These are phyloP conservation scores for Gossypium davidsonii DNA, from an alignment of 441 rosid genomes.

Conservation along the genomic window DNA sequence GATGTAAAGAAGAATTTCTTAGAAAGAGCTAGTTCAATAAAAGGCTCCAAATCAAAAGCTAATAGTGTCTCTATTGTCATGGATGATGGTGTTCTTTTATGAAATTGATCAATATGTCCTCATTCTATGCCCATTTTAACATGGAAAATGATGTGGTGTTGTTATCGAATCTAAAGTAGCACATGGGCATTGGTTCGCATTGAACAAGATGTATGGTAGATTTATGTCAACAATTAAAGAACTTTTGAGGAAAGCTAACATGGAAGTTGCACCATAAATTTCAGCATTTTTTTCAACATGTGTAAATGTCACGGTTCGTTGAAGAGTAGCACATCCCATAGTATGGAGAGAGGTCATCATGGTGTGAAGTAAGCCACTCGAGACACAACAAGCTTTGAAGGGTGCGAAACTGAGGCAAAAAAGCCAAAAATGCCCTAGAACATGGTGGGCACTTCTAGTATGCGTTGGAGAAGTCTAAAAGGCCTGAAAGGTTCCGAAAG, in stretches of 20 bases:
- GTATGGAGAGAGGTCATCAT: too few species aligned
- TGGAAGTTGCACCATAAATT: background rate
- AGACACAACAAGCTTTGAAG: too few species aligned
- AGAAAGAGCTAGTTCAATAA: background rate
- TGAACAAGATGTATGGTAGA: background rate
- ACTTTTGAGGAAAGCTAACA: background rate
- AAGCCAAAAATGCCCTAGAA: too few species aligned
- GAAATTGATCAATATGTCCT: background rate
- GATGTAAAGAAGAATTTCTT: background rate
- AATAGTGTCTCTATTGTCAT: background rate
- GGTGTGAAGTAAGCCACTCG: too few species aligned
- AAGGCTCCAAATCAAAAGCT: background rate
- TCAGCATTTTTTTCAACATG: background rate
- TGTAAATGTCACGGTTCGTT: too few species aligned
- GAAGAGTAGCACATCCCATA: too few species aligned
- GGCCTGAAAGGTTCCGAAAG: too few species aligned
- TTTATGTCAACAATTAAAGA: background rate
- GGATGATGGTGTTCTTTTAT: background rate
- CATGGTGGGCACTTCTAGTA: too few species aligned
- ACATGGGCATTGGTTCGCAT: background rate
- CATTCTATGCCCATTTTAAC: too few species aligned
- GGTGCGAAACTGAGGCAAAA: accelerated
- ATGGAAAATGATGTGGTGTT: too few species aligned
- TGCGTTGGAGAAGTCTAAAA: too few species aligned
- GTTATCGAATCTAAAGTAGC: background rate